phyloP scores from a whole-genome alignment of 805 yeast genomes.

The Candida ipomoeae region DNA sequence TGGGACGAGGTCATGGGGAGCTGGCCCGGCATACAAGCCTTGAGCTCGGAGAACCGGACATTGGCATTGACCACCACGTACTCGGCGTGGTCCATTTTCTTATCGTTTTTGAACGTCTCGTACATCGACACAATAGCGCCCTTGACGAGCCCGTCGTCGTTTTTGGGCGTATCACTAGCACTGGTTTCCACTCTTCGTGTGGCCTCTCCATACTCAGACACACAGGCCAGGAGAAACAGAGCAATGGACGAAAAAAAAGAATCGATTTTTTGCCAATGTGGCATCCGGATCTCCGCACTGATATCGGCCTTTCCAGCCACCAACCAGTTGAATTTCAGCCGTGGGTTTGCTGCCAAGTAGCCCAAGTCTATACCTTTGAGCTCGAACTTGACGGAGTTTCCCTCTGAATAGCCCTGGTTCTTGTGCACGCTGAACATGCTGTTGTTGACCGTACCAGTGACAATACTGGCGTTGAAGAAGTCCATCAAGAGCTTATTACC shows the following conservation, averaged over 20 bases:
- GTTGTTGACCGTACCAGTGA: slow-evolving; percentile 71
- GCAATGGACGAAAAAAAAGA: slow-evolving; percentile 23
- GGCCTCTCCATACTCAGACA: slow-evolving; percentile 5
- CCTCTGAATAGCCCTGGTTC: slow-evolving; percentile 49
- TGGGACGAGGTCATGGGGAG: slow-evolving; percentile 49
- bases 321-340: slow-evolving; percentile 64
- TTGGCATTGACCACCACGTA: slow-evolving; percentile 68
- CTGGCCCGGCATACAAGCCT: slow-evolving; percentile 48
- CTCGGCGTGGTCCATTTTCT: slow-evolving; percentile 20
- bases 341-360: slow-evolving; percentile 25
- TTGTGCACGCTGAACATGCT: slow-evolving; percentile 75
- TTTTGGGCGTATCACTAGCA: neutral
- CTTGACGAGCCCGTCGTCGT: slow-evolving; percentile 27
- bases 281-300: slow-evolving; percentile 68
- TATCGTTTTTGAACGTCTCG: slow-evolving; percentile 28
- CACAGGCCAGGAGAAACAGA: slow-evolving; percentile 26
- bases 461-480: slow-evolving; percentile 63
- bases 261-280: slow-evolving; percentile 28
- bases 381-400: slow-evolving; percentile 33
- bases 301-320: slow-evolving; percentile 62
- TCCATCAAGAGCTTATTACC: slow-evolving; percentile 58
- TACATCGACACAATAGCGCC: slow-evolving; percentile 41
- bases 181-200: neutral
- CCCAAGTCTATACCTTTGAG: slow-evolving; percentile 41
- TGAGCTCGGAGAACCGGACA: slow-evolving; percentile 58